phyloP scores from a whole-genome alignment of 257 asterid genomes.

The Mitragyna speciosa region DNA sequence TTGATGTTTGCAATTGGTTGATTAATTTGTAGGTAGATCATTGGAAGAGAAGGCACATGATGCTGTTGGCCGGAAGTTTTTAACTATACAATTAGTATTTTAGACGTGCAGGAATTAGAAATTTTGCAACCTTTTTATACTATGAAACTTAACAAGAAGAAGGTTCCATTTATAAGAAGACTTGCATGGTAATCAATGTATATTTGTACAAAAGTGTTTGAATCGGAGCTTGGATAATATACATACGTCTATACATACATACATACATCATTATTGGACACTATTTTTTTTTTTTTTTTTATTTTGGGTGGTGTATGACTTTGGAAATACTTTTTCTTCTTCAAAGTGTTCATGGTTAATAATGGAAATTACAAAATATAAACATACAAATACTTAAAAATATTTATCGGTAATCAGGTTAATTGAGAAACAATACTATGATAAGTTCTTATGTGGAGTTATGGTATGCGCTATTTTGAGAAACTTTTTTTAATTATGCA shows the following conservation, averaged over 20 bases:
- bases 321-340: background rate
- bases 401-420: background rate
- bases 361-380: background rate
- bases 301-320: background rate
- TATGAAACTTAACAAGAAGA: background rate
- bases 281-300: background rate
- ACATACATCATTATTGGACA: too few relatives aligned
- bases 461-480: background rate
- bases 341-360: background rate
- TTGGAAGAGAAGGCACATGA: slow-evolving; percentile 1
- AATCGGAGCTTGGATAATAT: too few relatives aligned
- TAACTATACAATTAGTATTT: background rate
- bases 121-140: background rate
- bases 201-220: background rate
- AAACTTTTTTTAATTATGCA: background rate
- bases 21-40: slow-evolving; percentile 9
- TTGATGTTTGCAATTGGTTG: slow-evolving; percentile 12
- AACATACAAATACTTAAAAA: background rate
- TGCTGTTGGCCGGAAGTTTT: background rate
- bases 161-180: background rate
- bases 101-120: background rate
- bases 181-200: background rate
- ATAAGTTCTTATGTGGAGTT: background rate
- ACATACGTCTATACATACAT: too few relatives aligned
- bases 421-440: background rate